Base-by-base conservation (phyloP, 1,284 basidiomycete genomes). In the Termitomyces sp. region DNA sequence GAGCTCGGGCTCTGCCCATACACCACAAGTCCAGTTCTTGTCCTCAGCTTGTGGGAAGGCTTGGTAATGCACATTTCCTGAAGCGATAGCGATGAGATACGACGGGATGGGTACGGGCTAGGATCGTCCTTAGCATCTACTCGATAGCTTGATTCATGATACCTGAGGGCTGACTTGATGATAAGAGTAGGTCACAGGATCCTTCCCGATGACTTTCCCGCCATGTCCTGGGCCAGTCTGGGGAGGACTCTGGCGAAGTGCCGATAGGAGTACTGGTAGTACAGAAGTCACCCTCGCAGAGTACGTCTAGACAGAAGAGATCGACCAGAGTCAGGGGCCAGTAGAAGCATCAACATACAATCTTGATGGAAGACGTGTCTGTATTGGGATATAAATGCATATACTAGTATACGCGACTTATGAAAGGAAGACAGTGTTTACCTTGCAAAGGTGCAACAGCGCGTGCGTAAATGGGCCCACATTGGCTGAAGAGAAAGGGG, bases 401-500 rank as follows among this genome's bases (percentile, higher is more conserved):
- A 41, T 24, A n/a, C n/a, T n/a, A n/a, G n/a, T n/a, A 24, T 42
- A 16, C 6, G 19, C 5, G 18, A 10, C n/a, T 11, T 38, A 3
- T 11, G 5, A 3, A 38, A 28, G 24, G 9, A 16, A 26, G 26
- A 16, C 24, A 8, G 16, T 3, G 26, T 66, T 46, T 44, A 78
- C 88, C 89, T 79, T 94, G 91, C 43, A 90, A 70, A 0, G 93
- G 93, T 0, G 86, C 79, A 47, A 97, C 69, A 1, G 86, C 79
- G 44, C 92, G 80, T 6, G 87, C 88, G 64, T 94, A 91, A 62
- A 93, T 95, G 16, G 95, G 92, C 67, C 97, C 93, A 65, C 88
- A 93, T 69, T 97, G 94, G 54, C 91, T 94, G 76, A 97, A 97
- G 38, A 97, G 73, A 72, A 91, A 97, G 0, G 93, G 90, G 69